phyloP scores from a whole-genome alignment of 331 rosid species.

The Malus hybrid region DNA sequence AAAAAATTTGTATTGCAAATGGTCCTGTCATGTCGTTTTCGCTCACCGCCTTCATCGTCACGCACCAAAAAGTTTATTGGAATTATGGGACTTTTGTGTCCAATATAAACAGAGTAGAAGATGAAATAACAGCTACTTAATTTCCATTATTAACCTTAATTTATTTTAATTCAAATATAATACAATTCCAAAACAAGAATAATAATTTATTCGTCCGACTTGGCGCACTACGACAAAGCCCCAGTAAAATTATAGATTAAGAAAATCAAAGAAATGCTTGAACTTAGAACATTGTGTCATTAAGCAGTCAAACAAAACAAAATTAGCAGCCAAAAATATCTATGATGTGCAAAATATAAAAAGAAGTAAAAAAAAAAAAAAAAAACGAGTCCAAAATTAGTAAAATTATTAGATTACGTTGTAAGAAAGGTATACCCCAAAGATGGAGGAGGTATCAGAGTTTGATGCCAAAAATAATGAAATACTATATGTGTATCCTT shows the following conservation, averaged over 20 bases:
- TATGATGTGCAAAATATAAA: not conserved
- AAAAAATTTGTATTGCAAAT: not conserved
- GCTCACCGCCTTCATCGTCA: not conserved
- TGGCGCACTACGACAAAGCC: not conserved
- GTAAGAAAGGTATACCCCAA: not conserved
- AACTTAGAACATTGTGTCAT: not conserved
- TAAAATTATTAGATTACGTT: not conserved
- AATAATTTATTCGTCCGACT: too few relatives aligned
- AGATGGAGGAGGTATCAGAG: slow-evolving; percentile 6
- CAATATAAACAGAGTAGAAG: not conserved
- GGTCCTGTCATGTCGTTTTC: not conserved
- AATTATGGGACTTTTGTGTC: not conserved
- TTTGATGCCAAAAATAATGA: not conserved
- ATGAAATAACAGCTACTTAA: not conserved
- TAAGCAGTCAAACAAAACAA: not conserved
- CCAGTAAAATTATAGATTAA: not conserved
- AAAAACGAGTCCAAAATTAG: not conserved
- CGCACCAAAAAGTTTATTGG: not conserved
- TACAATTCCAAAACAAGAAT: too few relatives aligned
- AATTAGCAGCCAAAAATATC: not conserved
- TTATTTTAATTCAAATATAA: not conserved
- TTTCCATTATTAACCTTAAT: not conserved
- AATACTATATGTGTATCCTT: not conserved
- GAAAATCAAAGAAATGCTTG: not conserved
- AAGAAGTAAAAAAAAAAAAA: too few relatives aligned